Evolutionary conservation across 768 basidiomycete genomes (phyloP).

Genomic region (Pleurotus tuoliensis): DNA sequence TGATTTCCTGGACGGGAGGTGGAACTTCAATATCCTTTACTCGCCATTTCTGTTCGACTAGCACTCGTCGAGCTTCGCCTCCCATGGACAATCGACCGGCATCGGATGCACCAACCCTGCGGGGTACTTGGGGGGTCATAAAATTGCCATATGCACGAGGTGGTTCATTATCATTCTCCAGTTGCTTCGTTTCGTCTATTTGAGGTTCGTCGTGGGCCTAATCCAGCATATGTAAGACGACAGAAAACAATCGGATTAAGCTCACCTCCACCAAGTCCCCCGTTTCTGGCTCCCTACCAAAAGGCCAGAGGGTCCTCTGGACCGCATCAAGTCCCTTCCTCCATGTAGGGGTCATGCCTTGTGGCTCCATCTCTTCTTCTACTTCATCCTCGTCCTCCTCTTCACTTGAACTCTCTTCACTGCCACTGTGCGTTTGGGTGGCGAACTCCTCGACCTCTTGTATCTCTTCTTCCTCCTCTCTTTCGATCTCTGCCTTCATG

Average conservation of each 20-base stretch:
- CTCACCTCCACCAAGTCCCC: conserved; percentile 10
- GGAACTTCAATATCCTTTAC: conserved; percentile 54
- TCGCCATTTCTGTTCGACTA: conserved; percentile 50
- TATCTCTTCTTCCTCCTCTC: conserved; percentile 46
- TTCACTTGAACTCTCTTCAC: conserved; percentile 29
- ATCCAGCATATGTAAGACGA: background rate
- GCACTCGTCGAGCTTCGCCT: conserved; percentile 43
- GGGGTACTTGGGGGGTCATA: conserved; percentile 53
- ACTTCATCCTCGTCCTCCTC: conserved; percentile 30
- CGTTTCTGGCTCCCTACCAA: conserved; percentile 11
- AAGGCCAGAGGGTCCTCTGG: conserved; percentile 35
- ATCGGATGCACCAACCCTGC: conserved; percentile 9
- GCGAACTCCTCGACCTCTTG: conserved; percentile 43
- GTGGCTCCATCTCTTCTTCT: conserved; percentile 19
- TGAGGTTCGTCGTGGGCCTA: conserved; percentile 14
- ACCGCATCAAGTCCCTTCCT: conserved; percentile 35
- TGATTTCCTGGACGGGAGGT: conserved; percentile 1
- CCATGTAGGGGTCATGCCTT: conserved; percentile 27
- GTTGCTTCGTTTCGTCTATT: conserved; percentile 19
- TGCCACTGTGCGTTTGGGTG: conserved; percentile 29
- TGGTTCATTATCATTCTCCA: conserved; percentile 22
- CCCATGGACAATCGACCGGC: conserved; percentile 38
- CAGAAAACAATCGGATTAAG: conserved; percentile 3
- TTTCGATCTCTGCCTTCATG: conserved; percentile 46
- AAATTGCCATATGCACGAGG: conserved; percentile 35